Evolutionary conservation across 495 filamentous ascomycete species (phyloP).

Genomic region (Tetracladium marchalianum): DNA sequence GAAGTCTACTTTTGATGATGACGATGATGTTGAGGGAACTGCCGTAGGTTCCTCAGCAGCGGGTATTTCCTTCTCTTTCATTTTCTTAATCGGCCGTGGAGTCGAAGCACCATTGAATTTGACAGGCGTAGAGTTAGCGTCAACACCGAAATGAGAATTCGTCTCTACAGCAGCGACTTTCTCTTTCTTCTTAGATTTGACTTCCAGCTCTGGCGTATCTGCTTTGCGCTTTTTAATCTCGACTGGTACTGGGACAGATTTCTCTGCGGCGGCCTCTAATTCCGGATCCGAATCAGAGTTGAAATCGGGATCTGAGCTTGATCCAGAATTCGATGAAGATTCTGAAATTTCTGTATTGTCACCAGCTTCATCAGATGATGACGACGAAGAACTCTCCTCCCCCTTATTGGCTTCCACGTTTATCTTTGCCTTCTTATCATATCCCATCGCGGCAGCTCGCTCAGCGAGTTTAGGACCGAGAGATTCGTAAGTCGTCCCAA

Average conservation of each 20-base stretch:
- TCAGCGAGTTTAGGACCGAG: slow-evolving; percentile 1
- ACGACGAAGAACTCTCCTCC: not conserved
- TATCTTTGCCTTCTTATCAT: slow-evolving; percentile 1
- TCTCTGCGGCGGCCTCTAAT: not conserved
- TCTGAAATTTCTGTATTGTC: not conserved
- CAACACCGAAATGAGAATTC: slow-evolving; percentile 14
- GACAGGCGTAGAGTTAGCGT: slow-evolving; percentile 14
- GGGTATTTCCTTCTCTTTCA: not conserved
- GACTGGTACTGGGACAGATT: slow-evolving; percentile 8
- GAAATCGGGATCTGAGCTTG: slow-evolving; percentile 1
- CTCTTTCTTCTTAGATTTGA: not conserved
- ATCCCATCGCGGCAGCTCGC: slow-evolving; percentile 3
- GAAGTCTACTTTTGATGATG: too few species aligned
- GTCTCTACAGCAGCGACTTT: not conserved
- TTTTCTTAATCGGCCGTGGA: not conserved
- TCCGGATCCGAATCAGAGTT: not conserved
- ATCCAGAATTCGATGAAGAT: not conserved
- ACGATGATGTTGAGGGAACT: too few species aligned
- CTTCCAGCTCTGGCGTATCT: not conserved
- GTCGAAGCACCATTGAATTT: not conserved
- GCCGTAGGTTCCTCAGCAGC: not conserved
- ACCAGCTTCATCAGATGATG: not conserved
- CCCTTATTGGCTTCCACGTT: not conserved
- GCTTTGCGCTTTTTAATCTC: slow-evolving; percentile 3
- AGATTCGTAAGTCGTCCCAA: slow-evolving; percentile 2